These are phyloP conservation scores for Diplocarpon rosae DNA, from an alignment of 2,329 filamentous ascomycete genomes.

Conservation along the genomic window DNA sequence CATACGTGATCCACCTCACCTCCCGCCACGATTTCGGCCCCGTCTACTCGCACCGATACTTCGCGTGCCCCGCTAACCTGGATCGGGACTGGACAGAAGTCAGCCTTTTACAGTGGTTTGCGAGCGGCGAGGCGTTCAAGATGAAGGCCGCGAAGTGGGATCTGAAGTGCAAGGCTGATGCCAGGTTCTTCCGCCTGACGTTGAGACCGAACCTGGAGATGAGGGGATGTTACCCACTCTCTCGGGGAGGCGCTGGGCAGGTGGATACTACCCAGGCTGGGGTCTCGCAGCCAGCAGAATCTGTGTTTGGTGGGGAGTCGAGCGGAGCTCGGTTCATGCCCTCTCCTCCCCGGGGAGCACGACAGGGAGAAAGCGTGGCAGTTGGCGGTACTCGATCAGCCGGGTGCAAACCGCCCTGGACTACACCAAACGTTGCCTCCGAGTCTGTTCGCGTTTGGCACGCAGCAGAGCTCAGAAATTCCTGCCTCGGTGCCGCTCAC, in stretches of 20 bases:
- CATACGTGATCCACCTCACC: conserved; percentile 22
- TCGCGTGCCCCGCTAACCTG: conserved; percentile 15
- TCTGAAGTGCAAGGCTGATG: conserved; percentile 19
- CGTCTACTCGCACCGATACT: conserved; percentile 23
- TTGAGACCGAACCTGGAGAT: conserved; percentile 20
- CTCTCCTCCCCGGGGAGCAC: no score
- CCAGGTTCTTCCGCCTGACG: conserved; percentile 20
- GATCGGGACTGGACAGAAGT: conserved; percentile 21
- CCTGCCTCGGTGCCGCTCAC: no score
- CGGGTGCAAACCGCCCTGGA: no score
- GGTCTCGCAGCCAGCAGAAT: no score
- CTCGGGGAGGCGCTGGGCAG: not conserved
- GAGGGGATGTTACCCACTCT: conserved; percentile 6
- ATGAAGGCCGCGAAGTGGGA: conserved; percentile 23
- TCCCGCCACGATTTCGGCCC: conserved; percentile 20
- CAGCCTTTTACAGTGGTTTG: conserved; percentile 20
- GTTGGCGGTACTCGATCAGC: no score
- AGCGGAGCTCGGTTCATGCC: no score
- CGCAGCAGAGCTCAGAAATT: no score
- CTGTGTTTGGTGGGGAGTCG: no score
- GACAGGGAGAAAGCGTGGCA: no score
- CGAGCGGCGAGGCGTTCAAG: conserved; percentile 17
- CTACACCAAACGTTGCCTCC: no score
- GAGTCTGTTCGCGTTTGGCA: no score
- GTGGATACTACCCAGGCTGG: not conserved